These are phyloP conservation scores for Phytophthora macrochlamydospora DNA, from an alignment of 352 stramenopile species.

Conservation along the genomic window DNA sequence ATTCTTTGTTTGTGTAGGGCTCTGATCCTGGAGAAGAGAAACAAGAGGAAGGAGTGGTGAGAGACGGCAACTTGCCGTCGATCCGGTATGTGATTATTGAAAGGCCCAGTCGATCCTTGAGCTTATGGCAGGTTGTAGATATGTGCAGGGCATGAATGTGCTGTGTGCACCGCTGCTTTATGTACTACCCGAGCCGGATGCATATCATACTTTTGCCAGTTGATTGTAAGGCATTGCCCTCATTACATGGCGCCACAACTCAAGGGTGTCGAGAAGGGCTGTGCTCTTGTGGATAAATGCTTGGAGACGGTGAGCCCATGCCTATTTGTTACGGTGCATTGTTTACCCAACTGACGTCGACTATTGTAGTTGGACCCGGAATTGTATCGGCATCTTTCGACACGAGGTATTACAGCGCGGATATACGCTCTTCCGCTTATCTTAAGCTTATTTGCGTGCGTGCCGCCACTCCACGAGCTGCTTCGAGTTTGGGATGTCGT, in stretches of 20 bases:
- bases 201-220: constrained; percentile 88
- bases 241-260: constrained; percentile 91
- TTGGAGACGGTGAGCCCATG: constrained; percentile 53
- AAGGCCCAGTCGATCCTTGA: too few relatives aligned
- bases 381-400: constrained; percentile 80
- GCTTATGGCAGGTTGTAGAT: constrained; percentile 33
- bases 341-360: not conserved
- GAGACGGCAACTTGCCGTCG: constrained; percentile 41
- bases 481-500: constrained; percentile 92
- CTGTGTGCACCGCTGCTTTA: constrained; percentile 91
- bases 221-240: constrained; percentile 89
- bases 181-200: constrained; percentile 91
- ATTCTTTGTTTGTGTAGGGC: constrained; percentile 12
- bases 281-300: constrained; percentile 83
- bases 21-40: constrained; percentile 30
- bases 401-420: constrained; percentile 72
- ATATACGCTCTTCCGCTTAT: constrained; percentile 91
- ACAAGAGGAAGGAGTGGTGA: constrained; percentile 14
- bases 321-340: not conserved
- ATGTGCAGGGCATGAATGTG: constrained; percentile 95
- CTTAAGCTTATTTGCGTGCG: constrained; percentile 90
- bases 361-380: constrained; percentile 73
- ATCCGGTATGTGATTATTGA: constrained; percentile 36
- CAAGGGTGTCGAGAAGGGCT: constrained; percentile 81
- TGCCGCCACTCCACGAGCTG: constrained; percentile 87